Conservation (phyloP, 441 rosid genomes). For the Theobroma grandiflorum region DNA sequence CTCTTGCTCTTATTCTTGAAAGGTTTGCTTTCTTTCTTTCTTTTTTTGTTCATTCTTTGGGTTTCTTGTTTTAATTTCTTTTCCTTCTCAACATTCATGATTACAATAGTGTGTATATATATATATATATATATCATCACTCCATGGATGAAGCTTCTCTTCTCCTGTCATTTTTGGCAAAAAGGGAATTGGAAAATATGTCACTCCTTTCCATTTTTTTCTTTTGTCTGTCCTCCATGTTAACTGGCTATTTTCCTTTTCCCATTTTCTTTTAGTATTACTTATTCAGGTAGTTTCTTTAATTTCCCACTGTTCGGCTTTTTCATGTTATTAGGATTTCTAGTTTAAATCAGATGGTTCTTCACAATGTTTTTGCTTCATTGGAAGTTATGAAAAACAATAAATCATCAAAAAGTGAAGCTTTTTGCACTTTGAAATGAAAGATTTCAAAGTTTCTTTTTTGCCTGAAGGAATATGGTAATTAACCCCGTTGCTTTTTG, state of each 20-base stretch:
- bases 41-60: no score
- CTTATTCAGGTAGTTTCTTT: no score
- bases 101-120: no score
- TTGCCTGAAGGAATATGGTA: background rate
- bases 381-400: background rate
- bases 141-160: no score
- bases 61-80: no score
- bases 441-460: background rate
- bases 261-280: no score
- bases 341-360: background rate
- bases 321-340: background rate
- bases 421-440: background rate
- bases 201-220: no score
- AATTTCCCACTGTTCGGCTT: no score
- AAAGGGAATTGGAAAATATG: no score
- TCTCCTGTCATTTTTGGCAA: no score
- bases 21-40: constrained; percentile 15
- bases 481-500: background rate
- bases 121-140: no score
- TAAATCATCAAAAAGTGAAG: background rate
- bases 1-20: constrained; percentile 39
- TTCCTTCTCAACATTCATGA: no score
- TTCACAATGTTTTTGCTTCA: background rate
- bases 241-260: background rate
- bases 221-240: background rate